Base-by-base conservation (phyloP, 208 protist species). In the Crithidia sp. region DNA sequence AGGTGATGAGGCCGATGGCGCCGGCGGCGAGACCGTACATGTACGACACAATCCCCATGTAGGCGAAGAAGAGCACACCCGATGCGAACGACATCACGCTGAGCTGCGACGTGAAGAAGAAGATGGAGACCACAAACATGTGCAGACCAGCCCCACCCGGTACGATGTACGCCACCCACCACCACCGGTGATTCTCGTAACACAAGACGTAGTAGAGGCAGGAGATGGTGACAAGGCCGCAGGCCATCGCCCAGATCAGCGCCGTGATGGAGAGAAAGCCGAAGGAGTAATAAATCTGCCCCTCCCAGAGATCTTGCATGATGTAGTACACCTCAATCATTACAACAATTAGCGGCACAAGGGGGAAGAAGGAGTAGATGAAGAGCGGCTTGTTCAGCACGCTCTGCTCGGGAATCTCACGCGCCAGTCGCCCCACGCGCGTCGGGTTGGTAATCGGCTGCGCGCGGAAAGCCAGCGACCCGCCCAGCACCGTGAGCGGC, bases 311-410 rank as follows among this genome's bases (percentile, higher is more conserved):
- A 9, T 94, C 94, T 41, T 95, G 94, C 66, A 99, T 81, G 67
- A 99, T 97, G 86, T 99, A 99, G 81, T 98, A 98, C 8, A 99
- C 81, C 93, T 99, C 98, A 67, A 99, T 95, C n/a, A 99, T 96
- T 12, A 98, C 89, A 13, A 97, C 94, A 49, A 95, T 94, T 63
- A 99, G 98, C 41, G 99, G 99, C 41, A 99, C 92, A 19, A 99
- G 74, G 36, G 92, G 80, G 14, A 87, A 83, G 45, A 96, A 70
- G 17, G 74, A 12, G 59, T 71, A 85, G 53, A 94, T 55, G 82
- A 91, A 90, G 16, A 62, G 12, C 3, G 81, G 75, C 56, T 74
- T 54, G 69, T 94, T 90, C 70, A 89, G 71, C 85, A 88, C 93
- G 9, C 52, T 59, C 81, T 98, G 96, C 16, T 85, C 78, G 6